phyloP scores from a whole-genome alignment of 805 yeast genomes.

The Nakazawaea ishiwadae region DNA sequence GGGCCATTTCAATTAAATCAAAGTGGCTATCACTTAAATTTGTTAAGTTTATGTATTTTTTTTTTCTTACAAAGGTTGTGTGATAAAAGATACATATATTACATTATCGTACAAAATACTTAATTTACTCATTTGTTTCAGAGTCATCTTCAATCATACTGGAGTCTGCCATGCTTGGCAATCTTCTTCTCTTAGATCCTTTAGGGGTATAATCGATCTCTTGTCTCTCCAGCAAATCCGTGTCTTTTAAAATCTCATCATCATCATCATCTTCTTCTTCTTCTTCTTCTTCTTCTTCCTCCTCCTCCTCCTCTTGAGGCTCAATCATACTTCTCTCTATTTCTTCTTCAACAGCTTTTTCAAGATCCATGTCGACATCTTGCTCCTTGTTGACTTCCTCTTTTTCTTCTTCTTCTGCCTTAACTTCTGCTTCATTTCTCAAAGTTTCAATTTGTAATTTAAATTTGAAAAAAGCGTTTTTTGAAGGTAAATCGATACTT shows the following conservation, averaged over 20 bases:
- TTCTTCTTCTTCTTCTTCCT: slow-evolving; percentile 15
- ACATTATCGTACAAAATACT: not conserved
- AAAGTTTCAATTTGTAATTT: slow-evolving; percentile 13
- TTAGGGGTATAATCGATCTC: no score
- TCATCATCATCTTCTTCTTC: slow-evolving; percentile 16
- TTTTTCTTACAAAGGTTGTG: no score
- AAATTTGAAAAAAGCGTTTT: slow-evolving; percentile 22
- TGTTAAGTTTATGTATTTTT: not conserved
- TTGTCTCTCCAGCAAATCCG: slow-evolving; percentile 13
- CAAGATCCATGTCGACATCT: slow-evolving; percentile 11
- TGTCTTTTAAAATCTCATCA: slow-evolving; percentile 9
- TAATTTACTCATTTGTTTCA: not conserved
- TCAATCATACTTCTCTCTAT: slow-evolving; percentile 20
- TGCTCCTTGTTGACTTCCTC: slow-evolving; percentile 3
- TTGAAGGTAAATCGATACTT: slow-evolving; percentile 20
- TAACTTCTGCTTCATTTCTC: slow-evolving; percentile 7
- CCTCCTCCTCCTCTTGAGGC: slow-evolving; percentile 17
- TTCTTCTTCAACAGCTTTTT: slow-evolving; percentile 12
- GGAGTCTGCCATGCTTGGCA: slow-evolving; percentile 5
- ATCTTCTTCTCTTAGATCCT: not conserved
- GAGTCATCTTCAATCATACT: slow-evolving; percentile 8
- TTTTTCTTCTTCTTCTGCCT: slow-evolving; percentile 5
- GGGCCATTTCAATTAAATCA: no score
- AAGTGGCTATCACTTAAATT: no score
- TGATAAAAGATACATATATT: no score